Evolutionary conservation across 1,139 yeast genomes (phyloP).

Genomic region (Kazachstania sp.): DNA sequence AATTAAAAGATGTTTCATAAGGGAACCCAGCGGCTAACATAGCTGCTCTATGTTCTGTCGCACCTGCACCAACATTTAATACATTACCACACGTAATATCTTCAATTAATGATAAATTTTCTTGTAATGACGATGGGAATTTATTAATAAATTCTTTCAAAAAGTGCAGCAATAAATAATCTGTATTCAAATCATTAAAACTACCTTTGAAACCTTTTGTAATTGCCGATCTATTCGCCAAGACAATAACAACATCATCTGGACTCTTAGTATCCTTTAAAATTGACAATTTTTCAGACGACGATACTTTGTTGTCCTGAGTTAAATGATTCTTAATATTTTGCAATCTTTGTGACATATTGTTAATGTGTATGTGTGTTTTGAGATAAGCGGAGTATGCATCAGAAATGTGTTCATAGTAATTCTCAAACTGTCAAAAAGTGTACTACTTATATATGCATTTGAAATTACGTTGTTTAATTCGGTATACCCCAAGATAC

Average conservation of each 20-base stretch:
- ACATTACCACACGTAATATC: slow-evolving; percentile 88
- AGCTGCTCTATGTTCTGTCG: slow-evolving; percentile 86
- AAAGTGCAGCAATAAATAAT: slow-evolving; percentile 56
- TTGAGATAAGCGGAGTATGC: background rate
- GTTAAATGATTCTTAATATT: slow-evolving; percentile 49
- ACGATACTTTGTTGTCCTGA: background rate
- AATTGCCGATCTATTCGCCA: slow-evolving; percentile 83
- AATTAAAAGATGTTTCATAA: slow-evolving; percentile 61
- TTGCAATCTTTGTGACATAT: slow-evolving; percentile 42
- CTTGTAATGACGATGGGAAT: slow-evolving; percentile 33
- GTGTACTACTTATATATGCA: no score
- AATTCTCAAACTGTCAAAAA: background rate
- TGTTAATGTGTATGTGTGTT: background rate
- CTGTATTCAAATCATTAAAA: slow-evolving; percentile 19
- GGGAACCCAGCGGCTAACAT: slow-evolving; percentile 67
- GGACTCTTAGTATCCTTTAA: slow-evolving; percentile 49
- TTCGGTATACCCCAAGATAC: no score
- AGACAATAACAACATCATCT: slow-evolving; percentile 80
- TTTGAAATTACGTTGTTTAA: no score
- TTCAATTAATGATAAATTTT: slow-evolving; percentile 60
- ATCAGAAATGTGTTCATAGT: background rate
- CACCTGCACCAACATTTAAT: slow-evolving; percentile 84
- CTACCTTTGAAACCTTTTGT: slow-evolving; percentile 77
- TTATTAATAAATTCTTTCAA: slow-evolving; percentile 53
- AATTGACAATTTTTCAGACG: background rate